phyloP scores from a whole-genome alignment of 2,329 filamentous ascomycete genomes.

The Coleophoma cylindrospora region DNA sequence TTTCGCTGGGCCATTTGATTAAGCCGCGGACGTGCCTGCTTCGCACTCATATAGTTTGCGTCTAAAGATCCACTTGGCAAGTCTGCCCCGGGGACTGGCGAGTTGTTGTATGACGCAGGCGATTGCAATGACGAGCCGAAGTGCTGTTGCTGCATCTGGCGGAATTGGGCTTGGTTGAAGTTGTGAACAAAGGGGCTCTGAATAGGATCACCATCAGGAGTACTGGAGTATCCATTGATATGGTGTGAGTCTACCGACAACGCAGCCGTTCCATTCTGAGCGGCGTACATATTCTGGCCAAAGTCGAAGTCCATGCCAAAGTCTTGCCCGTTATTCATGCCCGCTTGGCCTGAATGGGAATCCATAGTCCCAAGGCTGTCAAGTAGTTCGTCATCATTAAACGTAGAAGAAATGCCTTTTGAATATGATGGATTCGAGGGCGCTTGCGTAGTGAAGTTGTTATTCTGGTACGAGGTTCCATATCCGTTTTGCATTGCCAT shows the following conservation, averaged over 20 bases:
- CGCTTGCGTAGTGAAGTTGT: slow-evolving; percentile 49
- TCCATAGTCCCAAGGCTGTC: slow-evolving; percentile 58
- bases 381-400: slow-evolving; percentile 83
- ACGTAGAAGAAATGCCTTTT: slow-evolving; percentile 70
- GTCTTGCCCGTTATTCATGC: slow-evolving; percentile 48
- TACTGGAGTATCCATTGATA: slow-evolving; percentile 81
- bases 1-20: slow-evolving; percentile 58
- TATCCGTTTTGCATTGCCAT: slow-evolving; percentile 38
- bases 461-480: slow-evolving; percentile 52
- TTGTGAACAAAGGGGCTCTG: slow-evolving; percentile 82
- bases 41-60: slow-evolving; percentile 54
- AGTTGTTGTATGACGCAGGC: slow-evolving; percentile 44
- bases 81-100: slow-evolving; percentile 43
- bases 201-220: slow-evolving; percentile 85
- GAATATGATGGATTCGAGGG: slow-evolving; percentile 66
- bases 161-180: slow-evolving; percentile 75
- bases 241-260: slow-evolving; percentile 61
- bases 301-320: slow-evolving; percentile 55
- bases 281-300: slow-evolving; percentile 45
- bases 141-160: slow-evolving; percentile 56
- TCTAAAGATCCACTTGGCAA: slow-evolving; percentile 36
- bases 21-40: slow-evolving; percentile 50
- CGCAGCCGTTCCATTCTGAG: slow-evolving; percentile 48
- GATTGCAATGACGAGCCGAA: slow-evolving; percentile 51
- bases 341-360: slow-evolving; percentile 32